Percentiles rank a stretch among this genome's conserved stretches.
Evolutionary conservation across 768 basidiomycete genomes (phyloP).

Genomic region (Panellus pusillus): DNA sequence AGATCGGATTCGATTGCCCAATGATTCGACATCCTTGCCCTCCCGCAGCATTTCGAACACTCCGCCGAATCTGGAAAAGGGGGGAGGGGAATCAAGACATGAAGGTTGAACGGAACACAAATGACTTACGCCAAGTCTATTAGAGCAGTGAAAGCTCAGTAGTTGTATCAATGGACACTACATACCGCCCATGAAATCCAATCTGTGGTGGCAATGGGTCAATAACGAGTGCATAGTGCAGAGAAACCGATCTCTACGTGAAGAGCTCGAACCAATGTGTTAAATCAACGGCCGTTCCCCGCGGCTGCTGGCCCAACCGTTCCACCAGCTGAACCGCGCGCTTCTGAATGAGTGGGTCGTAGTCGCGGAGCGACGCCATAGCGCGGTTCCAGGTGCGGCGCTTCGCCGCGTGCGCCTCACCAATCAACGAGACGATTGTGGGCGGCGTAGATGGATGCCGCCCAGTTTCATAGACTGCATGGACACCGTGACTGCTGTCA

Average conservation of each 20-base stretch:
- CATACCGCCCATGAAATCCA: constrained; percentile 36
- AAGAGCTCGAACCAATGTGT: constrained; percentile 39
- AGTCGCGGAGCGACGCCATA: constrained; percentile 46
- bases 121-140: too few relatives aligned
- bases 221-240: neutral
- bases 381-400: constrained; percentile 51
- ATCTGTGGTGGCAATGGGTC: constrained; percentile 21
- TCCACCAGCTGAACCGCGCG: constrained; percentile 42
- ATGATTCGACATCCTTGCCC: constrained; percentile 40
- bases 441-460: neutral
- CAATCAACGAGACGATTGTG: neutral
- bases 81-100: too few relatives aligned
- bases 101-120: too few relatives aligned
- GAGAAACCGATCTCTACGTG: constrained; percentile 22
- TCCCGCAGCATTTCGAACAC: constrained; percentile 35
- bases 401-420: constrained; percentile 36
- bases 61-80: constrained; percentile 20
- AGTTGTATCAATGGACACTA: too few relatives aligned
- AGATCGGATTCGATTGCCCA: constrained; percentile 44
- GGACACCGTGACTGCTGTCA: too few relatives aligned
- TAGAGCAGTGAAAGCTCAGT: too few relatives aligned
- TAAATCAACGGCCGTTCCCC: constrained; percentile 28
- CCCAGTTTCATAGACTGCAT: constrained; percentile 5
- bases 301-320: constrained; percentile 26
- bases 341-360: constrained; percentile 37